phyloP scores from a whole-genome alignment of 2,329 filamentous ascomycete genomes.

The Pseudopyrenochaeta lycopersici region DNA sequence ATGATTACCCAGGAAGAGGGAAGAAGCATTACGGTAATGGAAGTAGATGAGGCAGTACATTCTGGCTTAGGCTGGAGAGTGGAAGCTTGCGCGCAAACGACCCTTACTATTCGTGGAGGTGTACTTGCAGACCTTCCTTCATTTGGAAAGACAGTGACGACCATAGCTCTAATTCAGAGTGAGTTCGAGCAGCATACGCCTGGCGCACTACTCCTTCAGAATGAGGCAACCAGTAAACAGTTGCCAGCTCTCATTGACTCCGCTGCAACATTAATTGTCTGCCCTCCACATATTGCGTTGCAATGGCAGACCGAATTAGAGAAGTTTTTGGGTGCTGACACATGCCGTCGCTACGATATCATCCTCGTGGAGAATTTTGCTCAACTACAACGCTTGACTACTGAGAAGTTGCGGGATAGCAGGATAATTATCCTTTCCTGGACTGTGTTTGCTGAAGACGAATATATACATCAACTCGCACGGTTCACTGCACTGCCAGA shows the following conservation, averaged over 20 bases:
- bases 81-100: constrained; percentile 61
- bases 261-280: constrained; percentile 68
- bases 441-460: constrained; percentile 55
- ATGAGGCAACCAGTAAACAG: constrained; percentile 3
- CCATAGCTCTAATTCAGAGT: constrained; percentile 64
- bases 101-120: constrained; percentile 62
- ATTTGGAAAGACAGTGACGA: constrained; percentile 72
- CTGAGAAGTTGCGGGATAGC: constrained; percentile 58
- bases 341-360: constrained; percentile 50
- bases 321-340: constrained; percentile 56
- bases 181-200: constrained; percentile 43
- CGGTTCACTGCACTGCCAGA: constrained; percentile 59
- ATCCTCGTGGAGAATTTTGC: constrained; percentile 53
- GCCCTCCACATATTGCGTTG: constrained; percentile 62
- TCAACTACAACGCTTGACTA: constrained; percentile 53
- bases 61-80: constrained; percentile 64
- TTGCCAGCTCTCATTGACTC: constrained; percentile 50
- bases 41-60: constrained; percentile 65
- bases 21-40: constrained; percentile 48
- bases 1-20: constrained; percentile 64
- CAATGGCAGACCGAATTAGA: constrained; percentile 68
- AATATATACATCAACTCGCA: constrained; percentile 62
- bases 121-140: constrained; percentile 71
- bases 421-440: constrained; percentile 67
- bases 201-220: constrained; percentile 19